Evolutionary conservation across 441 rosid genomes (phyloP).

Genomic region (Corymbia calophylla): DNA sequence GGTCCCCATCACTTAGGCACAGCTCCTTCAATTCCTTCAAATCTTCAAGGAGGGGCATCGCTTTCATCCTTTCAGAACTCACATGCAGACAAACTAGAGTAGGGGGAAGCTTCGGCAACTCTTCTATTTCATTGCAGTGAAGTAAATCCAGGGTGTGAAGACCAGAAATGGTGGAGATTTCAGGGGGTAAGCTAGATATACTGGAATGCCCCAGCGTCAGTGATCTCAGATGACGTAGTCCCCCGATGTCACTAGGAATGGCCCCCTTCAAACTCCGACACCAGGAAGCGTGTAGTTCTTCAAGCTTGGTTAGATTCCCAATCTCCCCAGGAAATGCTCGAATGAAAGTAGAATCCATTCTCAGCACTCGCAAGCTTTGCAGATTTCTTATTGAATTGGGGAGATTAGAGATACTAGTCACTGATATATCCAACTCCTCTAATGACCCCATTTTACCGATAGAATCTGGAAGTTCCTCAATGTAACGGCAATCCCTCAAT

Average conservation of each 20-base stretch:
- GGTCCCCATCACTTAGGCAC: neutral
- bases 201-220: neutral
- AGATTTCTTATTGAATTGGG: no score
- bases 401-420: rapidly evolving
- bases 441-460: rapidly evolving
- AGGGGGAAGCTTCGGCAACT: neutral
- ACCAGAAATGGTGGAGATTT: neutral
- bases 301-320: neutral
- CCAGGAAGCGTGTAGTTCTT: neutral
- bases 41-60: neutral
- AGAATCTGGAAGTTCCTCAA: no score
- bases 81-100: neutral
- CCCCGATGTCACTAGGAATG: rapidly evolving
- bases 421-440: no score
- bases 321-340: rapidly evolving
- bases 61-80: neutral
- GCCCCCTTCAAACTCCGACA: neutral
- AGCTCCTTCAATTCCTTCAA: neutral
- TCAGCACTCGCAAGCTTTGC: no score
- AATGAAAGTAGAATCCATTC: no score
- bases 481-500: no score
- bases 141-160: neutral
- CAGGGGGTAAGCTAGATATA: neutral
- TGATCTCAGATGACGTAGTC: neutral
- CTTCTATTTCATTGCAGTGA: neutral